phyloP scores from a whole-genome alignment of 1,139 yeast genomes.

The Blastobotrys raffinosifermentans region DNA sequence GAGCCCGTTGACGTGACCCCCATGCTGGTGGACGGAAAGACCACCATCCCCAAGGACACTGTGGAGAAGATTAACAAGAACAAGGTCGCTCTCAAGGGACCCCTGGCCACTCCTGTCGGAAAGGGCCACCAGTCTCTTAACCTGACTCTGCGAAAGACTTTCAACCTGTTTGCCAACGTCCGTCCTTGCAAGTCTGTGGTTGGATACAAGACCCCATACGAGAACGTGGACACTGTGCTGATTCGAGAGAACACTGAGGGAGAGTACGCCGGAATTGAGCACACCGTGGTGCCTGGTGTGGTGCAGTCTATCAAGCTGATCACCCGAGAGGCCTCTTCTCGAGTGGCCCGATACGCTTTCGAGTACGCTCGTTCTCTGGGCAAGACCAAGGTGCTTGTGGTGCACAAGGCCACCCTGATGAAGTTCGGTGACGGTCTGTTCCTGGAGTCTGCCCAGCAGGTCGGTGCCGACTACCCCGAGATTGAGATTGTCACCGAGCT shows the following conservation, averaged over 20 bases:
- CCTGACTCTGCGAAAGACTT: constrained; percentile 94
- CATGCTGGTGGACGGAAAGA: constrained; percentile 81
- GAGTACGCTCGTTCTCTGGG: constrained; percentile 89
- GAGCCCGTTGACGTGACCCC: constrained; percentile 97
- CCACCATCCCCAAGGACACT: constrained; percentile 89
- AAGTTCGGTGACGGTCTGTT: constrained; percentile 96
- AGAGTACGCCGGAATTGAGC: constrained; percentile 98
- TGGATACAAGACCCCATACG: constrained; percentile 93
- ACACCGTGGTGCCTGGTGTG: constrained; percentile 95
- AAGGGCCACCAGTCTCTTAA: constrained; percentile 98
- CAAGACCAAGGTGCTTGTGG: constrained; percentile 87
- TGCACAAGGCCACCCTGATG: constrained; percentile 98
- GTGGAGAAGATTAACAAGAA: constrained; percentile 88
- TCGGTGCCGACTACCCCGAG: constrained; percentile 89
- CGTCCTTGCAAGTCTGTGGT: constrained; percentile 93
- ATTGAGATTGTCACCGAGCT: constrained; percentile 77
- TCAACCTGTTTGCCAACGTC: constrained; percentile 91
- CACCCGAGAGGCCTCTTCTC: constrained; percentile 93
- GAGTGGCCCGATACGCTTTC: constrained; percentile 93
- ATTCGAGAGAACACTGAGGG: constrained; percentile 99
- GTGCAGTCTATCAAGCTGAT: constrained; percentile 96
- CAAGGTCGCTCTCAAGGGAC: constrained; percentile 95
- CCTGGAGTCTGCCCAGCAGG: constrained; percentile 83
- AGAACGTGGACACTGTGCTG: constrained; percentile 88
- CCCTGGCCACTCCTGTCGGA: constrained; percentile 96